Evolutionary conservation across 495 filamentous ascomycete genomes (phyloP).

Genomic region (Penicillium desertorum): DNA sequence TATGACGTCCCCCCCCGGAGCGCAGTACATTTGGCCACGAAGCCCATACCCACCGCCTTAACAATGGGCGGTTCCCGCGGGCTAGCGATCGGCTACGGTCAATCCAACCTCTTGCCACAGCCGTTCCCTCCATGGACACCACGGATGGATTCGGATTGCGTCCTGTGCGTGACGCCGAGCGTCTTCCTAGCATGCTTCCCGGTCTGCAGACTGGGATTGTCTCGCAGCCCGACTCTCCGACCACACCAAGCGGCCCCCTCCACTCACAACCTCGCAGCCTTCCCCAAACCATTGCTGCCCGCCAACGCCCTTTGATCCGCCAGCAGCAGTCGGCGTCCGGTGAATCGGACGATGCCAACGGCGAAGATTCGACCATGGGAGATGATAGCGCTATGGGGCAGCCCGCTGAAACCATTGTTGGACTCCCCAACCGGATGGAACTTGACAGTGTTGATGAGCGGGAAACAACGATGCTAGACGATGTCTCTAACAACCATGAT

Average conservation of each 20-base stretch:
- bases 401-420: constrained; percentile 69
- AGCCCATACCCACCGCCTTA: constrained; percentile 47
- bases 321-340: constrained; percentile 84
- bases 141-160: constrained; percentile 72
- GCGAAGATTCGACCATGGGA: constrained; percentile 65
- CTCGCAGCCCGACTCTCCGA: constrained; percentile 91
- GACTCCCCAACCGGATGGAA: constrained; percentile 74
- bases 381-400: constrained; percentile 63
- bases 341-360: constrained; percentile 84
- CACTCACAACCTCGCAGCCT: constrained; percentile 48
- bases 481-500: constrained; percentile 69
- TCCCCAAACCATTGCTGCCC: constrained; percentile 41
- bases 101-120: constrained; percentile 66
- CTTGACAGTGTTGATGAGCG: constrained; percentile 75
- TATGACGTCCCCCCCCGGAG: constrained; percentile 73
- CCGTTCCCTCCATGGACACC: constrained; percentile 71
- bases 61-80: constrained; percentile 57
- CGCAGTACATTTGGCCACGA: constrained; percentile 64
- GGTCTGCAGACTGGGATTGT: constrained; percentile 66
- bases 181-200: constrained; percentile 81
- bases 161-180: constrained; percentile 81
- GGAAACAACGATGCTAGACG: constrained; percentile 69
- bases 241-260: constrained; percentile 75
- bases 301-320: constrained; percentile 73
- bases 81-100: constrained; percentile 50